Conservation (phyloP, 2,329 filamentous ascomycete species). For the Pezicula radicicola region DNA sequence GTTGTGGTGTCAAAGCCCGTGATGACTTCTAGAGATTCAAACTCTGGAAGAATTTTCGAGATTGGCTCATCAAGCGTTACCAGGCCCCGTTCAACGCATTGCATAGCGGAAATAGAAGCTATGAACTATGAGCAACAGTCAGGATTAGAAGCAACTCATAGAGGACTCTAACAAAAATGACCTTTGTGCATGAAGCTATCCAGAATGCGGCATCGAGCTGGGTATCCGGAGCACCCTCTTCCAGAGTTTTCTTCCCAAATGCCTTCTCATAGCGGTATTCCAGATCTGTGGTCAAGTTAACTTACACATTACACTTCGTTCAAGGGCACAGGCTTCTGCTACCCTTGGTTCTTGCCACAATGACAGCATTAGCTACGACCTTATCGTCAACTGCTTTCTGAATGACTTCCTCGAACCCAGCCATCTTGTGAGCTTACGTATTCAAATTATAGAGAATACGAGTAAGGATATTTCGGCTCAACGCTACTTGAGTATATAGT, state of each 20-base stretch:
- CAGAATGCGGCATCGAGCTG: slow-evolving; percentile 1
- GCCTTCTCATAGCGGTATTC: background rate
- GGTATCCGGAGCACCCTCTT: background rate
- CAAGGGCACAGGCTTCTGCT: background rate
- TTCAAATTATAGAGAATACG: too few species aligned
- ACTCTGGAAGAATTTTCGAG: slow-evolving; percentile 1
- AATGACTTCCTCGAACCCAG: slow-evolving; percentile 1
- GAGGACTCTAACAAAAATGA: background rate
- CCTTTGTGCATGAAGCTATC: slow-evolving; percentile 4
- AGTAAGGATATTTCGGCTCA: too few species aligned
- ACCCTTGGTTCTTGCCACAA: slow-evolving; percentile 2
- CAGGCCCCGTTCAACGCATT: slow-evolving; percentile 6
- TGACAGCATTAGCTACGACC: background rate
- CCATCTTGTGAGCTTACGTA: background rate
- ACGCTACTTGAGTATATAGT: too few species aligned
- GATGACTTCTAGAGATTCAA: background rate
- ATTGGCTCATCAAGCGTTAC: slow-evolving; percentile 5
- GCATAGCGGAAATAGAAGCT: slow-evolving; percentile 1
- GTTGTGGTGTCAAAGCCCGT: slow-evolving; percentile 2
- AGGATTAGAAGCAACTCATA: background rate
- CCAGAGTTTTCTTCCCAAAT: background rate
- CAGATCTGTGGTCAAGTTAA: background rate
- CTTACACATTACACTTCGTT: background rate
- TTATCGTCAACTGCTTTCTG: slow-evolving; percentile 2
- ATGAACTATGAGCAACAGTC: background rate